Base-by-base conservation (phyloP, 2,329 filamentous ascomycete species). In the Penicillium sp. region DNA sequence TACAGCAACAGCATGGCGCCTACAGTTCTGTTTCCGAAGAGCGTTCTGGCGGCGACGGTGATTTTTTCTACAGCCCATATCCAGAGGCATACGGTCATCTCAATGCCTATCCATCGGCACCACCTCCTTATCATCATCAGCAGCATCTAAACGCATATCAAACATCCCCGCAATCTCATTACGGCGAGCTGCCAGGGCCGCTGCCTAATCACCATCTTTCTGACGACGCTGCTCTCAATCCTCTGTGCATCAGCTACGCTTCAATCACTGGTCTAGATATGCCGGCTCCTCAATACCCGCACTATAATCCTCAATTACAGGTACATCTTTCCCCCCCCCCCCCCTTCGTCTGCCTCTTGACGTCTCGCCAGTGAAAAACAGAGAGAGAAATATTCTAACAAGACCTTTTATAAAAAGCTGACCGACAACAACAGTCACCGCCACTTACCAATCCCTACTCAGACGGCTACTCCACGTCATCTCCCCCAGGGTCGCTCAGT, bases 211-310 rank as follows among this genome's bases (percentile, higher is more conserved):
- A 75, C 46, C 75, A 78, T 60, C 64, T 81, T 65, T 74, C 75
- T 56, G 82, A 83, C 50, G 80, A 84, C 52, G 75, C 77, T 49
- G 78, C 82, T 55, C 78, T 83, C 56, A 82, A 79, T 65, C 82
- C 82, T 1, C 84, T 85, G 67, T 79, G 79, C 64, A 80, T 84
- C 72, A 83, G 80, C 69, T 86, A 84, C 66, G 80, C 81, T 21
- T 78, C 81, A 8, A 81, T 85, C 76, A 79, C 76, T 56, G 80
- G 79, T 47, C 81, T 83, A 61, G 81, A 84, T 55, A 74, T 83
- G 33, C 65, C 71, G 24, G 69, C 68, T 48, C 63, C 67, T 33
- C 55, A 50, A 9, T 35, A 47, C 21, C 24, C 24, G 30, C 49
- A 52, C 21, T 47, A 57, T 8, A 35, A 42, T 12, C 64, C 24